phyloP scores from a whole-genome alignment of 768 basidiomycete species.

The Tulasnella sp. region DNA sequence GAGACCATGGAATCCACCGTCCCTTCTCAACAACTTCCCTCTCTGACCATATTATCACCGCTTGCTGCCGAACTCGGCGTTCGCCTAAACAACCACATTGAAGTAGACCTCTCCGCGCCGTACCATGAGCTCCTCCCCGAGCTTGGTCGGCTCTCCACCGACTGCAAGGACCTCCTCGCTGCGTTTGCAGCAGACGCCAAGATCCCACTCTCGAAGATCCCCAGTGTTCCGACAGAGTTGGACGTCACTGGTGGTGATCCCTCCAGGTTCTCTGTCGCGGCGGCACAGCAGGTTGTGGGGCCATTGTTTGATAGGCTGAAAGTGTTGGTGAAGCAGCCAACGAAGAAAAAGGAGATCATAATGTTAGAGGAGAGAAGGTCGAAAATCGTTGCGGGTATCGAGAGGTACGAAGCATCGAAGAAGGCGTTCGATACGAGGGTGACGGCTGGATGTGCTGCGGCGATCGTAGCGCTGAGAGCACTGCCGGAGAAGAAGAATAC shows the following conservation, averaged over 20 bases:
- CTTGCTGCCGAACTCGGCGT: slow-evolving; percentile 57
- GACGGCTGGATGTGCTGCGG: slow-evolving; percentile 80
- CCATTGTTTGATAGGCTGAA: slow-evolving; percentile 64
- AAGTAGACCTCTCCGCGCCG: slow-evolving; percentile 54
- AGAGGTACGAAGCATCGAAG: slow-evolving; percentile 73
- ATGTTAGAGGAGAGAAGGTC: slow-evolving; percentile 65
- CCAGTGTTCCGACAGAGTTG: slow-evolving; percentile 63
- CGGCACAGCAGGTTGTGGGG: slow-evolving; percentile 61
- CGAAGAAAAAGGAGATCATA: slow-evolving; percentile 67
- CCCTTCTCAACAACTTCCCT: background rate
- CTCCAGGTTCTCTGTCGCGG: slow-evolving; percentile 68
- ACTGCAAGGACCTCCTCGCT: slow-evolving; percentile 70
- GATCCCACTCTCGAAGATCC: slow-evolving; percentile 67
- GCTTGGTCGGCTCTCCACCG: slow-evolving; percentile 66
- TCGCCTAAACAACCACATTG: slow-evolving; percentile 64
- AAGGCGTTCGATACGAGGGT: slow-evolving; percentile 78
- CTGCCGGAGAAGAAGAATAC: slow-evolving; percentile 93
- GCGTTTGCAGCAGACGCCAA: slow-evolving; percentile 83
- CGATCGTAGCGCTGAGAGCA: slow-evolving; percentile 75
- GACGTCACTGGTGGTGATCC: slow-evolving; percentile 57
- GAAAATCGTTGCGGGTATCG: slow-evolving; percentile 58
- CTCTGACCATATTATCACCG: slow-evolving; percentile 43
- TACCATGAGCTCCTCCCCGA: slow-evolving; percentile 87
- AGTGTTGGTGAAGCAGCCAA: slow-evolving; percentile 51
- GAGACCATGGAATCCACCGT: background rate